Conservation (phyloP, 495 filamentous ascomycete genomes). For the Penicillium paxilli region DNA sequence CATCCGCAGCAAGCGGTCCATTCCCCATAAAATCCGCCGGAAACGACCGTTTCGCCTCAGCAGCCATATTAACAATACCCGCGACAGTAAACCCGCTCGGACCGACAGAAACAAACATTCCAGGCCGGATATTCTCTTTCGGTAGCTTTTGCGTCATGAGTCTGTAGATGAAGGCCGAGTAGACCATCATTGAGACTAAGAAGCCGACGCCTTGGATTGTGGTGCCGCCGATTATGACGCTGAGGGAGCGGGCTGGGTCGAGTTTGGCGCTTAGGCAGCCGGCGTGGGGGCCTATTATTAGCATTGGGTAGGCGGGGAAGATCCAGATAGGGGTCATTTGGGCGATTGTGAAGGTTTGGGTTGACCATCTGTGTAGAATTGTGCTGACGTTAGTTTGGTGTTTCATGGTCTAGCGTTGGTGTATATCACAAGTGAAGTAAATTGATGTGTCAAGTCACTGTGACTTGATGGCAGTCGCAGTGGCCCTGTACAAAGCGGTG, state of each 20-base stretch:
- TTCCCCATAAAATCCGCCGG: conserved; percentile 60
- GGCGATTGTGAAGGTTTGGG: conserved; percentile 75
- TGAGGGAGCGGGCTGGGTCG: conserved; percentile 49
- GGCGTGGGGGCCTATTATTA: conserved; percentile 77
- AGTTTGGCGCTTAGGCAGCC: conserved; percentile 57
- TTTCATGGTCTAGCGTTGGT: no score
- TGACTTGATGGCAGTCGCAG: no score
- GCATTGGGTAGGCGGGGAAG: conserved; percentile 83
- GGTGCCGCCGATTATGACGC: conserved; percentile 69
- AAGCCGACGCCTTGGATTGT: conserved; percentile 83
- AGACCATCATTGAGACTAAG: conserved; percentile 81
- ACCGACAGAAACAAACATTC: conserved; percentile 84
- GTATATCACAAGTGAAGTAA: no score
- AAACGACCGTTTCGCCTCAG: conserved; percentile 41
- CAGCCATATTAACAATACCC: conserved; percentile 62
- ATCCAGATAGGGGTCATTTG: conserved; percentile 94
- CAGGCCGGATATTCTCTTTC: conserved; percentile 70
- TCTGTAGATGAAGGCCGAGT: conserved; percentile 81
- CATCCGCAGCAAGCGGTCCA: conserved; percentile 52
- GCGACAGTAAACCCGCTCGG: conserved; percentile 78
- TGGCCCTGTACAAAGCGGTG: no score
- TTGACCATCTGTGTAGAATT: conserved; percentile 62
- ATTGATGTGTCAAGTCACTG: no score
- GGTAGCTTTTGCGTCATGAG: conserved; percentile 92
- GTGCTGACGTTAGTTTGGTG: no score